Evolutionary conservation across 2,329 filamentous ascomycete species (phyloP), one percentile per base, ranked within the genome.

Genomic region (Decorospora gaudefroyi): DNA sequence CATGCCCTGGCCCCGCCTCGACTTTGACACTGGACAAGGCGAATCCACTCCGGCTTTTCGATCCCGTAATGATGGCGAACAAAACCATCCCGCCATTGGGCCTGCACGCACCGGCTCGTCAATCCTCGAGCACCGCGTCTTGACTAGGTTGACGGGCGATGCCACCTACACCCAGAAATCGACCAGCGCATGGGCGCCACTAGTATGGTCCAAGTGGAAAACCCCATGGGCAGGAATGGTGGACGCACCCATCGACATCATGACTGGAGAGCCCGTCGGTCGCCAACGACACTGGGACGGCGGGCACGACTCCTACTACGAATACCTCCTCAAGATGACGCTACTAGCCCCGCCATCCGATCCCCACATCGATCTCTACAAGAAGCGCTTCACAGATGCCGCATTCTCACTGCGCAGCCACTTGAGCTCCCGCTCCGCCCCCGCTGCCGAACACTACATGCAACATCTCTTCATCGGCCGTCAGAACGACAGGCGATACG

Each of bases 1-100:
- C 13, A 64, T 74, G 68, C 66, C 72, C 11, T 76, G 71, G 71
- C 73, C 74, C 6, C 71, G 71, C n/a, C 66, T 76, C 11, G 62
- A 76, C 44, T 74, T 75, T 53, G 62, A 46, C n/a, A 63, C 55
- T 2, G 49, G 59, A n/a, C 48, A 61, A 36, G 71, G 70, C 12
- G 58, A 62, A 11, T 52, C 63, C 13, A 61, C 65, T 29, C 62
- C 67, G 11, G 59, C 64, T 2, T 59, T 54, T 7, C 18, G 42
- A 70, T 19, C 64, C 68, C 9, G 52, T 59, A 6, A 65, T n/a
- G n/a, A 68, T 45, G 51, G 51, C 16, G 60, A 56, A 11, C 69
- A 67, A 47, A 55, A 65, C 16, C 60, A 72, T 51, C 67, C 71
- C 6, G 62, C 61, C 4, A 65, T 73, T 32, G 68, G 68, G 4